Evolutionary conservation across 2,329 filamentous ascomycete species (phyloP), one percentile per base, ranked within the genome.

Genomic region (Ceratocystis cacaofunesta): DNA sequence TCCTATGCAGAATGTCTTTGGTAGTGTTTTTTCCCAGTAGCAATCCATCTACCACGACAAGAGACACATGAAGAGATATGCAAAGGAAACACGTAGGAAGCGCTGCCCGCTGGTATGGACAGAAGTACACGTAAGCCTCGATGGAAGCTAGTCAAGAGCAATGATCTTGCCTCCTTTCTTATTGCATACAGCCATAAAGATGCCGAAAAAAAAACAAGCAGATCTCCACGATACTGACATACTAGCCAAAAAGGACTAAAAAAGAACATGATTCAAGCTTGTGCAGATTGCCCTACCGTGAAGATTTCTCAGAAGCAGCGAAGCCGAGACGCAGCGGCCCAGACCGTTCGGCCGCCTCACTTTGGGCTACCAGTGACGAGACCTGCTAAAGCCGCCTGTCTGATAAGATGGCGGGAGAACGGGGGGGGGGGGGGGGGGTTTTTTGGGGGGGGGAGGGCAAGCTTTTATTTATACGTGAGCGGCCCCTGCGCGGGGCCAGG

Each of bases 231-330:
- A 52, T 52, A 36, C 28, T 30, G 6, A 5, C 17, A 50, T 17
- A n/a, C 36, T 25, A 6, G 28, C 17, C 52, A 58, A 58, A 36
- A 32, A 28, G n/a, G 41, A 46, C 12, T 4, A 41, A 41, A 72
- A 69, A 70, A 70, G 70, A 72, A 73, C 73, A 72, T 71, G 65
- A 67, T 67, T 65, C 62, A 63, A 62, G 65, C 65, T 62, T 58
- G 65, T 58, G 43, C 28, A 25, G 62, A 46, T 64, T 64, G 62
- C 62, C 58, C 32, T 50, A 57, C 62, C 44, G n/a, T 36, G 62
- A 46, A 57, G 28, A 30, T 36, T 17, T 36, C 32, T 5, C 2
- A 5, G 48, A 6, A 52, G 25, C 36, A 10, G 32, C 32, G 19
- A 55, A 28, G 55, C 44, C 46, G 43, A 46, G 57, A 62, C 57